phyloP scores from a whole-genome alignment of 129 eudicot species.

The Cynara cardunculus region DNA sequence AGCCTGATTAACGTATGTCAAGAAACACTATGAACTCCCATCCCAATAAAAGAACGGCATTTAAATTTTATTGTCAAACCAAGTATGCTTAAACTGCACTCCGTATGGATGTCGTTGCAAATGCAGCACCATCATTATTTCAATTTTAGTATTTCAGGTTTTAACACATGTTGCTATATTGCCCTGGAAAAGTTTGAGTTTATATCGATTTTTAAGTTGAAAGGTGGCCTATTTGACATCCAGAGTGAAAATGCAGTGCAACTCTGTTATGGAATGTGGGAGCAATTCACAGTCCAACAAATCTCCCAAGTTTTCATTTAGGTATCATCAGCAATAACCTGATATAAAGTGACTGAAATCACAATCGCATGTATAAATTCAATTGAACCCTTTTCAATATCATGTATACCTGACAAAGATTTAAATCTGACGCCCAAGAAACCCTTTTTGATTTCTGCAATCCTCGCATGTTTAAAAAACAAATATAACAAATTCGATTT shows the following conservation, averaged over 20 bases:
- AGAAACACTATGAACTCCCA: background rate
- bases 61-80: background rate
- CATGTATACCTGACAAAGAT: constrained; percentile 86
- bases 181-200: background rate
- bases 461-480: constrained; percentile 58
- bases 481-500: constrained; percentile 20
- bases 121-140: constrained; percentile 13
- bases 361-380: constrained; percentile 18
- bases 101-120: background rate
- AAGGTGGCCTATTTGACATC: background rate
- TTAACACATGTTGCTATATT: background rate
- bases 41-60: background rate
- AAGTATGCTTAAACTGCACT: background rate
- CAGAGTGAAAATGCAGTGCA: constrained; percentile 24
- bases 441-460: constrained; percentile 72
- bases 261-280: background rate
- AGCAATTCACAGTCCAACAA: constrained; percentile 14
- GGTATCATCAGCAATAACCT: background rate
- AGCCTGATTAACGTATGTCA: background rate
- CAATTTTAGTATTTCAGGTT: background rate
- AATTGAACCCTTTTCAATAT: constrained; percentile 14
- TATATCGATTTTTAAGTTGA: background rate
- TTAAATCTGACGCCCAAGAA: constrained; percentile 78
- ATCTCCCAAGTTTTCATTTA: constrained; percentile 21
- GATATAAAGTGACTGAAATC: constrained; percentile 13